Evolutionary conservation across 1,284 basidiomycete species (phyloP).

Genomic region (Rhodotorula sp.): DNA sequence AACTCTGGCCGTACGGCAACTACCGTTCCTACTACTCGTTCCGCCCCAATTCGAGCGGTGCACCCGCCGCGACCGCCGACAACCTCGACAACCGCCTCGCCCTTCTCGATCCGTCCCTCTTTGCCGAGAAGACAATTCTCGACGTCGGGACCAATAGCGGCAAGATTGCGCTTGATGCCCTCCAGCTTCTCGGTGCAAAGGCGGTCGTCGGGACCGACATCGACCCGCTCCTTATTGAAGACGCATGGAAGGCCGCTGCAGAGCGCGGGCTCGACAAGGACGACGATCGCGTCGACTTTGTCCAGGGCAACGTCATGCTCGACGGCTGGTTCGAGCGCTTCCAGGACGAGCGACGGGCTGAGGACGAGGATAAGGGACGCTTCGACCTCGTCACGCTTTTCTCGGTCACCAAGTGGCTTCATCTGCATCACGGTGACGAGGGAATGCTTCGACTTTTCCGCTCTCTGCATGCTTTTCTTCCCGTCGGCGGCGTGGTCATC

Average conservation of each 20-base stretch:
- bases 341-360: background rate
- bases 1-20: conserved; percentile 29
- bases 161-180: conserved; percentile 36
- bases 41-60: conserved; percentile 12
- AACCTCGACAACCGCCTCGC: conserved; percentile 24
- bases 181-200: conserved; percentile 12
- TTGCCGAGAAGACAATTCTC: conserved; percentile 28
- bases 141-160: conserved; percentile 43
- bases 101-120: conserved; percentile 28
- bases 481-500: conserved; percentile 27
- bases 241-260: conserved; percentile 5
- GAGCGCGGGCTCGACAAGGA: background rate
- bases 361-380: background rate
- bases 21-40: conserved; percentile 40
- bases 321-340: conserved; percentile 16
- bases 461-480: conserved; percentile 18
- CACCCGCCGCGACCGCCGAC: background rate
- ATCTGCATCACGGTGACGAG: conserved; percentile 39
- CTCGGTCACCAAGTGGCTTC: conserved; percentile 43
- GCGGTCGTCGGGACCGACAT: conserved; percentile 34
- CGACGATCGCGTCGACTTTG: conserved; percentile 1
- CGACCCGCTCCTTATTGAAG: conserved; percentile 33
- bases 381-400: conserved; percentile 39
- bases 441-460: conserved; percentile 29
- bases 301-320: conserved; percentile 24